A percentile compares a stretch with the other conserved stretches of the same genome.
Evolutionary conservation across 2,329 filamentous ascomycete species (phyloP).

Genomic region (Colletotrichum ledebouriae): DNA sequence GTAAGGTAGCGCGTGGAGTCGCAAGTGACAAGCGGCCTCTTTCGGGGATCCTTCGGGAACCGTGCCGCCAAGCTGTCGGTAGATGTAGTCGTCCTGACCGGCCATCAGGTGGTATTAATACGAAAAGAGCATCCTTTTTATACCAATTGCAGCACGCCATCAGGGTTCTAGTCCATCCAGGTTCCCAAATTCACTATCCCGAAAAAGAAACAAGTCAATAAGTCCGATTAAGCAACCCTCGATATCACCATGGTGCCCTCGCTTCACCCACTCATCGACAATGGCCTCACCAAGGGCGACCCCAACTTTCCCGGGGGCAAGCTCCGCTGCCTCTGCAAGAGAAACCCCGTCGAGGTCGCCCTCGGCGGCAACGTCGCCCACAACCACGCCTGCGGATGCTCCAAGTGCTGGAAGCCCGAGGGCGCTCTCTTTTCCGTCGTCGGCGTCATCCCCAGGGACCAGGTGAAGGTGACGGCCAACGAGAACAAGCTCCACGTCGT

Average conservation of each 20-base stretch:
- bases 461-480: constrained; percentile 70
- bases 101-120: constrained; percentile 9
- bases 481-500: constrained; percentile 68
- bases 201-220: not conserved
- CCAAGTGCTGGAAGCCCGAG: constrained; percentile 78
- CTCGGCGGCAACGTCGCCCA: constrained; percentile 71
- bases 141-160: constrained; percentile 20
- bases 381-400: constrained; percentile 80
- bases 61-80: constrained; percentile 27
- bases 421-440: constrained; percentile 75
- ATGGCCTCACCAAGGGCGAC: constrained; percentile 69
- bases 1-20: constrained; percentile 17
- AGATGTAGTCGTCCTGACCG: constrained; percentile 2
- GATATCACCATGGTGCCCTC: constrained; percentile 53
- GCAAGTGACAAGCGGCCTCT: constrained; percentile 28
- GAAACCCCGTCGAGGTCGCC: constrained; percentile 68
- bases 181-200: not conserved
- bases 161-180: constrained; percentile 33
- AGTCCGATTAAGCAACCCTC: constrained; percentile 7
- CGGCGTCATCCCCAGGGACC: constrained; percentile 69
- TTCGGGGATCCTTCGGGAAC: constrained; percentile 37
- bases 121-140: not conserved
- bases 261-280: constrained; percentile 74
- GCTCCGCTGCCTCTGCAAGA: constrained; percentile 71
- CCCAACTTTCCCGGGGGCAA: constrained; percentile 70